phyloP scores from a whole-genome alignment of 2,329 filamentous ascomycete genomes.

The Aspergillus ibericus region DNA sequence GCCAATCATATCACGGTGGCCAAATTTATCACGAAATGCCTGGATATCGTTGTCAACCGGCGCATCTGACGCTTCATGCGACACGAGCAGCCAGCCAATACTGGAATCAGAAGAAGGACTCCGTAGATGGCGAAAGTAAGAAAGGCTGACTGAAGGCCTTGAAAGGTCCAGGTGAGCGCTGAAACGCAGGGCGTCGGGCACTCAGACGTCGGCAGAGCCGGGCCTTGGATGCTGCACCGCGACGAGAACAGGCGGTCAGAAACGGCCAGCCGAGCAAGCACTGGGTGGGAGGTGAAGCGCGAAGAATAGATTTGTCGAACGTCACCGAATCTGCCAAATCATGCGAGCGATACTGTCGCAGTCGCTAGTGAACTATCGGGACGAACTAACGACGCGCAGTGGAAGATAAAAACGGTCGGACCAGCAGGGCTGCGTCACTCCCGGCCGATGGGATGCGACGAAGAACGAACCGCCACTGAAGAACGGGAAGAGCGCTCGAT shows the following conservation, averaged over 20 bases:
- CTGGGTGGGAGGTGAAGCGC: not conserved
- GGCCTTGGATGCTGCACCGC: slow-evolving; percentile 9
- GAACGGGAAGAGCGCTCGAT: not conserved
- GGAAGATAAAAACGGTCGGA: slow-evolving; percentile 12
- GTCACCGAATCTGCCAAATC: slow-evolving; percentile 14
- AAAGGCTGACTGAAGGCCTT: not conserved
- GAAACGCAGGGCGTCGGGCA: slow-evolving; percentile 26
- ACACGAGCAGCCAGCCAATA: slow-evolving; percentile 7
- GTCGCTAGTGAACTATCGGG: slow-evolving; percentile 5
- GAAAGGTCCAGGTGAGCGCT: slow-evolving; percentile 3
- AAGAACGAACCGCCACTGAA: not conserved
- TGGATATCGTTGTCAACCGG: slow-evolving; percentile 3
- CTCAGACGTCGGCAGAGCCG: slow-evolving; percentile 16
- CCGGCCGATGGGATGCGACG: not conserved
- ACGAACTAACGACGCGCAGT: slow-evolving; percentile 1
- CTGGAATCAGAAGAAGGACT: not conserved
- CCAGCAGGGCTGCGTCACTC: slow-evolving; percentile 6
- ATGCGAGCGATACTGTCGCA: slow-evolving; percentile 16
- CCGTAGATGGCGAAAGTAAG: not conserved
- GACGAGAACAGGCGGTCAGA: slow-evolving; percentile 21
- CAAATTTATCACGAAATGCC: not conserved
- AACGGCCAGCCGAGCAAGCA: slow-evolving; percentile 4
- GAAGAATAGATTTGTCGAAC: not conserved
- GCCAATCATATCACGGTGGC: slow-evolving; percentile 20
- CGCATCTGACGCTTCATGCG: slow-evolving; percentile 9